These are phyloP conservation scores for Geranomyces michiganensis DNA, from an alignment of 192 early-diverging fungal genomes.

Conservation along the genomic window DNA sequence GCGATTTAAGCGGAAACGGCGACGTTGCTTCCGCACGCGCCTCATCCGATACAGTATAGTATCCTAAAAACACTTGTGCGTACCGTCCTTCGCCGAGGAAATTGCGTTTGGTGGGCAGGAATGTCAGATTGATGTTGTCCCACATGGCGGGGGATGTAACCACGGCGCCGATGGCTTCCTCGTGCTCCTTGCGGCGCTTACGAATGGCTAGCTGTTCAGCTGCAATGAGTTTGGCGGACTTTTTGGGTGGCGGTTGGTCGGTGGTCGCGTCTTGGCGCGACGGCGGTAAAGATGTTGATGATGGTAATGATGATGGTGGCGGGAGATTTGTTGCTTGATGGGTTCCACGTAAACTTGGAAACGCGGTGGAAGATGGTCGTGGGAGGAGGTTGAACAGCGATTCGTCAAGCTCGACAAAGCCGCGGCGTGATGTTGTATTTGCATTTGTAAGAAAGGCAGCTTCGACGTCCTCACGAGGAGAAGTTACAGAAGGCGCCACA, in stretches of 20 bases:
- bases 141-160: slow-evolving; percentile 26
- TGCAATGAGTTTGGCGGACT: slow-evolving; percentile 13
- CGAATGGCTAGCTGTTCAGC: slow-evolving; percentile 3
- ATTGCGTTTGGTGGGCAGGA: slow-evolving; percentile 53
- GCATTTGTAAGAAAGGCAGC: slow-evolving; percentile 22
- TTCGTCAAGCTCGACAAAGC: slow-evolving; percentile 46
- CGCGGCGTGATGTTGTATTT: slow-evolving; percentile 29
- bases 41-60: slow-evolving; percentile 32
- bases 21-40: not conserved
- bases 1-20: slow-evolving; percentile 4
- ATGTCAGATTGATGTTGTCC: slow-evolving; percentile 45
- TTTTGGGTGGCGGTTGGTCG: not conserved
- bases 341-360: not conserved
- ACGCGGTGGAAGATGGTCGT: not conserved
- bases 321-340: no score
- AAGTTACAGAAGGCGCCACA: no score
- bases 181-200: not conserved
- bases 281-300: no score
- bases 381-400: slow-evolving; percentile 6
- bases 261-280: not conserved
- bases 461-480: not conserved
- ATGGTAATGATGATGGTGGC: not conserved
- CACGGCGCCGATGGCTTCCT: not conserved
- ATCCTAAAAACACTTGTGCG: slow-evolving; percentile 46
- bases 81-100: slow-evolving; percentile 58